phyloP scores from a whole-genome alignment of 306 rosid genomes.

The Crotalaria pallida region DNA sequence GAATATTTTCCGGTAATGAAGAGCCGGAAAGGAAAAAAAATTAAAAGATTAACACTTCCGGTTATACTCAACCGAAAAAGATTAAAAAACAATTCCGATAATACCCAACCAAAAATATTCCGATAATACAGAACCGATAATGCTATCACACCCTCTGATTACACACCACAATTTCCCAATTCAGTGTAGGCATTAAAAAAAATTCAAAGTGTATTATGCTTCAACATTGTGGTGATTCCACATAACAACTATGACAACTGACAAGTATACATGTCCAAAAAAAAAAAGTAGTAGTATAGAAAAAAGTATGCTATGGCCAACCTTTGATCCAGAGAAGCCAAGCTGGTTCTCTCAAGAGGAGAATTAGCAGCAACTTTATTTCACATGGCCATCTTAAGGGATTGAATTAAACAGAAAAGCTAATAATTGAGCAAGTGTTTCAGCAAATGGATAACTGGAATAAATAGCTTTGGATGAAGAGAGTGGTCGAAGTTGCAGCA shows the following conservation, averaged over 20 bases:
- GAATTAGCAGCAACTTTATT: constrained; percentile 48
- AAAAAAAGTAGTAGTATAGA: neutral
- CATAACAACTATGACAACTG: neutral
- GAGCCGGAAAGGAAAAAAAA: no score
- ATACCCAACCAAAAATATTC: no score
- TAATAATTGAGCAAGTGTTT: neutral
- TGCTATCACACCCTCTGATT: constrained; percentile 86
- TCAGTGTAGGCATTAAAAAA: neutral
- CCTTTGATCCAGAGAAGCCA: constrained; percentile 66
- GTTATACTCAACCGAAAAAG: no score
- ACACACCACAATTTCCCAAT: neutral
- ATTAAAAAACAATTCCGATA: no score
- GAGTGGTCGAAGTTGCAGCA: constrained; percentile 1
- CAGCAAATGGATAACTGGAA: neutral
- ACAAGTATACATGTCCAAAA: neutral
- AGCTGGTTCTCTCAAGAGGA: constrained; percentile 44
- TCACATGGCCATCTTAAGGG: constrained; percentile 47
- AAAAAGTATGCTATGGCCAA: constrained; percentile 86
- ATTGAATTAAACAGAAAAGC: neutral
- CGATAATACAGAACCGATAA: no score
- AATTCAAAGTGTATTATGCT: neutral
- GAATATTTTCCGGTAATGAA: no score
- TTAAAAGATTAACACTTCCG: no score
- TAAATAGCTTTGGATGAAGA: constrained; percentile 34
- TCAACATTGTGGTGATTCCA: neutral